Evolutionary conservation across 2,329 filamentous ascomycete genomes (phyloP), one percentile per base, ranked within the genome.

Genomic region (Herpotrichia juniperi): DNA sequence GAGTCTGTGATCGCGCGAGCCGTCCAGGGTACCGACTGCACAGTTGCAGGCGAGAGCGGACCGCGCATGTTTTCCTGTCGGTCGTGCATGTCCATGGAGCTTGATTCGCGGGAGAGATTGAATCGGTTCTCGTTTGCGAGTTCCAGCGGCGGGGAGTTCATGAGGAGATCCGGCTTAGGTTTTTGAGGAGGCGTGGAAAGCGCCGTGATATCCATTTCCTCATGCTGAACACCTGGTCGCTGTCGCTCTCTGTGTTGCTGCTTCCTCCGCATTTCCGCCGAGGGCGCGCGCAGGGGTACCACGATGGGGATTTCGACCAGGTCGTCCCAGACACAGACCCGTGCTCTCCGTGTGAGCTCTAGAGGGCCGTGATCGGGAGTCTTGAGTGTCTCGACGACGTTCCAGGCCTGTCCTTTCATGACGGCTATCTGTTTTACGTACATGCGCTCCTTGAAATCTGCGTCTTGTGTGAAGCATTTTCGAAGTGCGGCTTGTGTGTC

Each of bases 391-490:
- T 99, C 94, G 4, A 99, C 94, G 0, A 99, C 94, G 70, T 99
- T 99, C 92, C 94, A 99, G 0, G 94, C 94, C 71, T 99, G 94
- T 10, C 94, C 94, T 76, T 99, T 99, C 91, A 99, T 96, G 53
- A 99, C 94, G 1, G 94, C 93, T 56, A 99, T 96, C 69, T 99
- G 94, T 61, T 91, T 87, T n/a, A 91, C 91, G 76, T 96, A 99
- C 94, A 99, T 99, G 75, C 91, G 89, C 77, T 99, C 94, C 72
- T 97, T 91, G 74, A 99, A 99, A 75, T 99, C 94, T 2, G 88
- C 87, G 73, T 99, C 94, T 69, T 96, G 86, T 60, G 91, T 88
- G 72, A 99, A 99, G 40, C 97, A 87, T 56, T 86, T 84, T 48
- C 94, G 90, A 32, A 99, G 79, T 19, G 91, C 90, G 53, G 91